Conservation (phyloP, 1,139 yeast genomes). For the Candida tropicalis region DNA sequence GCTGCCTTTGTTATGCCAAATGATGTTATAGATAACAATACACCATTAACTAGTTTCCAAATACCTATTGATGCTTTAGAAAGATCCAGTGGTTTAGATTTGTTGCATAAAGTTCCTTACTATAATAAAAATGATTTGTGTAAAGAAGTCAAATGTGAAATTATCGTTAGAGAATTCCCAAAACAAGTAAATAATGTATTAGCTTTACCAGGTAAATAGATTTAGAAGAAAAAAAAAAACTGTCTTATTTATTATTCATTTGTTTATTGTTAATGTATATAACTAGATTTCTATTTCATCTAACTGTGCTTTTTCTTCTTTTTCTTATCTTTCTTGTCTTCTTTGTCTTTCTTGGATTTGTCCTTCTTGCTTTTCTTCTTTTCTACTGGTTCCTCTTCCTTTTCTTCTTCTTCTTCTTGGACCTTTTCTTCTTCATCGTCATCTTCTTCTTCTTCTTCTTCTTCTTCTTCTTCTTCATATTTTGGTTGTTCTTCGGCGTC, state of each 20-base stretch:
- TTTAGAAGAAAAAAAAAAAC: background rate
- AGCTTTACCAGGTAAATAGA: slow-evolving; percentile 22
- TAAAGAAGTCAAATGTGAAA: slow-evolving; percentile 75
- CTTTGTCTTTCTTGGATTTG: slow-evolving; percentile 35
- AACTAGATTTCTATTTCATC: too few species aligned
- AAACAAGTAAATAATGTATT: slow-evolving; percentile 41
- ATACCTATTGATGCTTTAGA: slow-evolving; percentile 92
- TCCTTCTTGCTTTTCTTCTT: slow-evolving; percentile 18
- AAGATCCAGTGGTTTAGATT: slow-evolving; percentile 80
- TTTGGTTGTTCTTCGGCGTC: slow-evolving; percentile 23
- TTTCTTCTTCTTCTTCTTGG: slow-evolving; percentile 14
- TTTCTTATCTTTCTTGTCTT: slow-evolving; percentile 28
- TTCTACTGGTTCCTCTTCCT: slow-evolving; percentile 10
- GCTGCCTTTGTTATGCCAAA: slow-evolving; percentile 96
- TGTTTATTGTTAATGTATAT: too few species aligned
- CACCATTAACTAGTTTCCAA: slow-evolving; percentile 73
- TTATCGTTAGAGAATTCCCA: slow-evolving; percentile 81
- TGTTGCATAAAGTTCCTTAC: slow-evolving; percentile 68
- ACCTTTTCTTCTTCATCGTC: slow-evolving; percentile 20
- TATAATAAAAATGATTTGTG: slow-evolving; percentile 70
- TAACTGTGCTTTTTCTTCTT: slow-evolving; percentile 15
- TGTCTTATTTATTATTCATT: background rate
- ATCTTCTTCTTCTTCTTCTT: slow-evolving; percentile 16
- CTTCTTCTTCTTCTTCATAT: slow-evolving; percentile 23
- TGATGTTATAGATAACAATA: slow-evolving; percentile 66